These are phyloP conservation scores for Exserohilum rostratum DNA, from an alignment of 2,329 filamentous ascomycete species.

Conservation along the genomic window DNA sequence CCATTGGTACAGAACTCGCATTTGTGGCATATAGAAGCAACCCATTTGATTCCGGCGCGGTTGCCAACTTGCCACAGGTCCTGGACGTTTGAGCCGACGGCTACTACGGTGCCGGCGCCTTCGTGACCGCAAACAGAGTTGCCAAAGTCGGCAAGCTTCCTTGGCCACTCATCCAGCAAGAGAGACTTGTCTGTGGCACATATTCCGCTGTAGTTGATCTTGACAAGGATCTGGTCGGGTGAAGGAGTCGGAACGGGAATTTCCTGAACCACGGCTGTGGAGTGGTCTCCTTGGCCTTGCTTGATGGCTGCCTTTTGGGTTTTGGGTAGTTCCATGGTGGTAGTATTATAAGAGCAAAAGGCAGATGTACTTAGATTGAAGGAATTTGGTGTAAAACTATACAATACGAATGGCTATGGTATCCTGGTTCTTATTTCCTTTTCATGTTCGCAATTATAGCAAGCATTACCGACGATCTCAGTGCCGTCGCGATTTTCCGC, in stretches of 20 bases:
- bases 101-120: constrained; percentile 79
- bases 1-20: constrained; percentile 80
- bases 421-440: no score
- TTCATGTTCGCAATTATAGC: no score
- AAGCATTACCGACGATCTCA: no score
- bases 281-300: constrained; percentile 31
- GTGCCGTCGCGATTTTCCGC: no score
- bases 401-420: no score
- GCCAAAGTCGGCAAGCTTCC: constrained; percentile 32
- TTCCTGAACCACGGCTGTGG: constrained; percentile 34
- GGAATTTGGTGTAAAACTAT: no score
- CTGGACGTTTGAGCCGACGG: constrained; percentile 70
- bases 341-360: background rate
- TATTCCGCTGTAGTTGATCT: constrained; percentile 62
- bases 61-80: constrained; percentile 63
- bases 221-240: constrained; percentile 61
- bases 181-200: constrained; percentile 60
- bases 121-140: constrained; percentile 71
- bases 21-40: constrained; percentile 80
- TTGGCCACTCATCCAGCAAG: constrained; percentile 44
- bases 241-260: constrained; percentile 47
- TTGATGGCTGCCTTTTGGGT: constrained; percentile 48
- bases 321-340: constrained; percentile 37
- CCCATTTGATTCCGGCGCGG: constrained; percentile 67
- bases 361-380: background rate